These are phyloP conservation scores for Candida maesae DNA, from an alignment of 805 yeast genomes.

Conservation along the genomic window DNA sequence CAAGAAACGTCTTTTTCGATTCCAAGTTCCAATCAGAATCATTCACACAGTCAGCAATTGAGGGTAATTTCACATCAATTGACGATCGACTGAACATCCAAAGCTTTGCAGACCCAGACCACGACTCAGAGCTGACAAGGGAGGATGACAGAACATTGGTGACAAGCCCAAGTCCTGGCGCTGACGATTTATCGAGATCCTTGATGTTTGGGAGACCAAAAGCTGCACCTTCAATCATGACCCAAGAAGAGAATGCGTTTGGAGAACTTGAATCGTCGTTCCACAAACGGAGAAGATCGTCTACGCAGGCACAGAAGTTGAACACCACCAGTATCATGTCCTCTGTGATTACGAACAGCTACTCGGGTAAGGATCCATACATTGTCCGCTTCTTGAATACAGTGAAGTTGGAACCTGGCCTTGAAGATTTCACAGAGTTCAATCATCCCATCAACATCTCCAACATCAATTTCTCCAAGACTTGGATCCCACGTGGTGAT, in stretches of 20 bases:
- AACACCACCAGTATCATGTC: conserved; percentile 13
- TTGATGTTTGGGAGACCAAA: conserved; percentile 33
- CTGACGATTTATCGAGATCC: conserved; percentile 28
- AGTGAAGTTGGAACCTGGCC: conserved; percentile 51
- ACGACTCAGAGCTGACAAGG: conserved; percentile 1
- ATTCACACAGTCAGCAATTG: conserved; percentile 10
- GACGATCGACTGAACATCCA: conserved; percentile 15
- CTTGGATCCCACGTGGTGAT: conserved; percentile 43
- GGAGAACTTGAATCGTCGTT: conserved; percentile 39
- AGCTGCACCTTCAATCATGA: conserved; percentile 37
- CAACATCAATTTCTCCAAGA: conserved; percentile 16
- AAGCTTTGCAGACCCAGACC: conserved; percentile 10
- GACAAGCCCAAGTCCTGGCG: conserved; percentile 9
- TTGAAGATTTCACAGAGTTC: conserved; percentile 65
- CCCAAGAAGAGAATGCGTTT: conserved; percentile 38
- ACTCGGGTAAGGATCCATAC: conserved; percentile 63
- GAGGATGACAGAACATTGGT: conserved; percentile 14
- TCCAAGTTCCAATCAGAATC: conserved; percentile 24
- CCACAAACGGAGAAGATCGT: conserved; percentile 13
- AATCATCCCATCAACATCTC: conserved; percentile 34
- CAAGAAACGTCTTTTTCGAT: conserved; percentile 52
- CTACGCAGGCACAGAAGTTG: conserved; percentile 11
- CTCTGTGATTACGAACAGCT: conserved; percentile 47
- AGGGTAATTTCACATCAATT: conserved; percentile 10
- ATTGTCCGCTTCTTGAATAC: conserved; percentile 53